A percentile compares a stretch with the other conserved stretches of the same genome.
Conservation (phyloP, 805 yeast genomes). For the Ogataea populi-albae region DNA sequence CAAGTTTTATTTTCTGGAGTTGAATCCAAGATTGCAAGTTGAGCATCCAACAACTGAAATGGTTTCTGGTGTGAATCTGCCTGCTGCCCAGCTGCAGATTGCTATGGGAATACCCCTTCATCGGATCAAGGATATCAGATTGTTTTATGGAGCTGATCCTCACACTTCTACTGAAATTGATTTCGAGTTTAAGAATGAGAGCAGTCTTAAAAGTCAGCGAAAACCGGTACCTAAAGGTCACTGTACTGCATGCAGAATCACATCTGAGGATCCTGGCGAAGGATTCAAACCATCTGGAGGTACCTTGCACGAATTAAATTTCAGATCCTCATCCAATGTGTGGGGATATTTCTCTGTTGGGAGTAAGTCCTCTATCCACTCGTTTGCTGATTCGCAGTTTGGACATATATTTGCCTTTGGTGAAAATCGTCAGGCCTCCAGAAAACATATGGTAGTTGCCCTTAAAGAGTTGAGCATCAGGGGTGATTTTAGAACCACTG, state of each 20-base stretch:
- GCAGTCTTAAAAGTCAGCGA: constrained; percentile 75
- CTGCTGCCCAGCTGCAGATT: constrained; percentile 97
- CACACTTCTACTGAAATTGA: constrained; percentile 88
- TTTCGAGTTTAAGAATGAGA: constrained; percentile 77
- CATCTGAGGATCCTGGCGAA: constrained; percentile 98
- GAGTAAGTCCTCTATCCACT: constrained; percentile 94
- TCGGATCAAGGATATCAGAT: constrained; percentile 87
- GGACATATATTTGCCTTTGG: constrained; percentile 99
- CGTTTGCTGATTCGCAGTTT: constrained; percentile 96
- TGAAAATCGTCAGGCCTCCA: constrained; percentile 95
- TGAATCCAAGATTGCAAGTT: constrained; percentile 98
- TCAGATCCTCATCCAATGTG: constrained; percentile 94
- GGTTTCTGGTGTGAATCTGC: constrained; percentile 98
- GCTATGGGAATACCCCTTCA: constrained; percentile 99
- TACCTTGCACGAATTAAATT: constrained; percentile 90
- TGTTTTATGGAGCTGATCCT: constrained; percentile 94
- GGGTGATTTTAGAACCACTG: constrained; percentile 98
- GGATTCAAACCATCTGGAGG: constrained; percentile 99
- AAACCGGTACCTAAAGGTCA: constrained; percentile 97
- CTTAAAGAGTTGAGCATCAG: constrained; percentile 93
- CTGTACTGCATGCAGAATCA: constrained; percentile 98
- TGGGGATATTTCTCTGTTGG: constrained; percentile 99
- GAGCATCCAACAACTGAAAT: constrained; percentile 99
- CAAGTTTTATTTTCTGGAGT: constrained; percentile 92
- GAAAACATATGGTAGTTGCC: constrained; percentile 99